A percentile compares a stretch with the other conserved stretches of the same genome.
phyloP scores from a whole-genome alignment of 31 red algal species.

The Endocladia muricata region DNA sequence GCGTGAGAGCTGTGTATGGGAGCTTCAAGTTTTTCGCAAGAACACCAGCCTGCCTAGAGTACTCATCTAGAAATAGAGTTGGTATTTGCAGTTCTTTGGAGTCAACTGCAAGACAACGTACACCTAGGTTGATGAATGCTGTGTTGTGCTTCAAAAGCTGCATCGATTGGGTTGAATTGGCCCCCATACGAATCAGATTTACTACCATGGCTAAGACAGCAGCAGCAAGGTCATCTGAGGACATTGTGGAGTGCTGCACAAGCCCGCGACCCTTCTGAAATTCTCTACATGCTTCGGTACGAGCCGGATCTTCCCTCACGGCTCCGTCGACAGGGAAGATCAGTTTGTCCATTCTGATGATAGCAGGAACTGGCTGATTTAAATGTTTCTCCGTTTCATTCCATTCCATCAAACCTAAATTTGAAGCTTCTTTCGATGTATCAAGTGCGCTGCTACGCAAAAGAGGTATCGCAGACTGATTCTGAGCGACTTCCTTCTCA shows the following conservation, averaged over 20 bases:
- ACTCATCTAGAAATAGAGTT: background rate
- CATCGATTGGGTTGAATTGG: background rate
- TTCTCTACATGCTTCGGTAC: background rate
- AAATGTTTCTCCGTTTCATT: background rate
- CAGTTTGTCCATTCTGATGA: background rate
- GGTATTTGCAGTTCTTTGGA: background rate
- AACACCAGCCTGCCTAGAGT: background rate
- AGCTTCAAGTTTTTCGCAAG: background rate
- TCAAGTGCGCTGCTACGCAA: background rate
- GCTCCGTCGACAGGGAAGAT: background rate
- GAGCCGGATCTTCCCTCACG: background rate
- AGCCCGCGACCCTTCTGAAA: background rate
- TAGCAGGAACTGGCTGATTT: background rate
- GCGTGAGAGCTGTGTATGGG: background rate
- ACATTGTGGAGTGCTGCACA: background rate
- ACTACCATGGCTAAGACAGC: background rate
- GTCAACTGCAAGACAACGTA: background rate
- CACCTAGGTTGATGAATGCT: background rate
- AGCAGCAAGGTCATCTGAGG: background rate
- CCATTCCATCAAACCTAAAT: background rate
- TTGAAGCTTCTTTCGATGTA: background rate
- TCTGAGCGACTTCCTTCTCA: background rate
- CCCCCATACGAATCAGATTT: conserved; percentile 11
- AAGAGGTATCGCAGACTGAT: no score
- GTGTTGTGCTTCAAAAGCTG: background rate